These are phyloP conservation scores for Nephelium lappaceum DNA, from an alignment of 345 rosid species.

Conservation along the genomic window DNA sequence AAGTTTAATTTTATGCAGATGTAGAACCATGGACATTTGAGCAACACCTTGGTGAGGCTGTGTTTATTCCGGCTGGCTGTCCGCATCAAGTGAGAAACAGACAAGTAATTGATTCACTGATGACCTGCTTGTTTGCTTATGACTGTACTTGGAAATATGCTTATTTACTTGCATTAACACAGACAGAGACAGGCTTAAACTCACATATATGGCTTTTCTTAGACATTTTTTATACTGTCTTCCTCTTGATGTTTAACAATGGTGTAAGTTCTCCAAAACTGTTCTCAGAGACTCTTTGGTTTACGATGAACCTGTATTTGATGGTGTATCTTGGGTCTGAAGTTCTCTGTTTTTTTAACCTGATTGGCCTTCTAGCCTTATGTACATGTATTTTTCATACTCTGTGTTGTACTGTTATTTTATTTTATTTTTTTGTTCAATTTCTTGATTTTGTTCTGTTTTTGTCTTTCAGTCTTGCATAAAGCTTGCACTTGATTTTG, in stretches of 20 bases:
- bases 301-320: not conserved
- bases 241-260: not conserved
- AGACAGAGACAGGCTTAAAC: not conserved
- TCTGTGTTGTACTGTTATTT: not conserved
- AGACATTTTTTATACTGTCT: not conserved
- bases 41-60: constrained; percentile 61
- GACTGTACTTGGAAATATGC: not conserved
- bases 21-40: constrained; percentile 64
- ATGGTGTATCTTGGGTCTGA: not conserved
- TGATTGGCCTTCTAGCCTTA: not conserved
- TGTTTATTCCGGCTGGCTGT: constrained; percentile 61
- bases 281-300: not conserved
- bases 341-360: not conserved
- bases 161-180: not conserved
- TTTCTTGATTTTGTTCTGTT: not conserved
- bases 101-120: constrained; percentile 32
- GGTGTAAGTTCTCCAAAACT: not conserved
- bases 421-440: not conserved
- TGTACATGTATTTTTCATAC: not conserved
- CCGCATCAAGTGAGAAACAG: constrained; percentile 62
- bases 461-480: constrained; percentile 33
- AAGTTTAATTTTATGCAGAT: constrained; percentile 25
- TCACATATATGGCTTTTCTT: not conserved
- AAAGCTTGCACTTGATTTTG: constrained; percentile 42
- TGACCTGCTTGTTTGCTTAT: not conserved